Base-by-base conservation (phyloP, 257 asterid species). In the Paraleonurus japonicus region DNA sequence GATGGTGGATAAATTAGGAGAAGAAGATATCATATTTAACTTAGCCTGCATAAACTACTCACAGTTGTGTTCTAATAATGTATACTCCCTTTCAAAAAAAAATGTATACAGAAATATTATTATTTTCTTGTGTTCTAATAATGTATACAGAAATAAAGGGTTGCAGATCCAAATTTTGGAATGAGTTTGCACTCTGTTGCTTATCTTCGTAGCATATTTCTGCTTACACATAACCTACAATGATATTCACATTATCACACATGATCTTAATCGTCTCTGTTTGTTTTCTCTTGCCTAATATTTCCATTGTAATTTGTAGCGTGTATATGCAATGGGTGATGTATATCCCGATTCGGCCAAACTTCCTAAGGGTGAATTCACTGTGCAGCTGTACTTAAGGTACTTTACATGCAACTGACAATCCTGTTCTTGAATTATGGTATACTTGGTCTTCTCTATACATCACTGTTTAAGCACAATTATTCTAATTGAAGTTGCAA, bases 351-450 rank as follows among this genome's bases (percentile, higher is more conserved):
- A 81, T 6, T 54, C 79, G 15, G 84, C 88, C 23, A 91, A 88
- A 80, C 88, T 94, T 81, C 97, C 99, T 23, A 94, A 91, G 95
- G 99, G 97, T 71, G 97, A 94, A 75, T 91, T 82, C 81, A 88
- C 77, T 65, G 77, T 94, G 69, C 98, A 83, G 85, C 96, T 94
- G 43, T 85, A 84, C 85, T 71, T 94, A 73, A 91, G 99, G 99
- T 79, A 71, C 68, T 7, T 71, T 78, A 71, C 63, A 6, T 71
- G 61, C 22, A n/a, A 45, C 73, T 24, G 59, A 24, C 60, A 58
- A 71, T 63, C 76, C 70, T 61, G 19, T 19, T 70, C 66, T 45
- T 79, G 65, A 69, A 66, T 32, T 64, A 19, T 73, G 71, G 28
- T 12, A 70, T 12, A 53, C 24, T 24, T 19, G 33, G 27, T 2